A percentile compares a stretch with the other conserved stretches of the same genome.
These are phyloP conservation scores for Myxozyma nipponensis DNA, from an alignment of 805 yeast species.

Conservation along the genomic window DNA sequence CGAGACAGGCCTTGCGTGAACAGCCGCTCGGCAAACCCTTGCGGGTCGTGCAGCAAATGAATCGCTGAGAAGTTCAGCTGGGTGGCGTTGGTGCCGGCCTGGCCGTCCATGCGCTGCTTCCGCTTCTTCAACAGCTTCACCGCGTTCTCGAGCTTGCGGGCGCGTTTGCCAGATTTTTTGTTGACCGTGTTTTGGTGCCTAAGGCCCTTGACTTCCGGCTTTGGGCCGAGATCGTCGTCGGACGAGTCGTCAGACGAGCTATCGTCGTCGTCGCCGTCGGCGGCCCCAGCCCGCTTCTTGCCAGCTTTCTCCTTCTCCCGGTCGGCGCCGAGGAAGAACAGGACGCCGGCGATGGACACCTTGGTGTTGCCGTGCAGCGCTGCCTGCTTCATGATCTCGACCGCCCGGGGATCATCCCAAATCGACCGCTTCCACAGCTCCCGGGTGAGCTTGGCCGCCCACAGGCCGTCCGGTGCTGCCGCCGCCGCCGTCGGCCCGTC, in stretches of 20 bases:
- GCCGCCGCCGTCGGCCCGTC: constrained; percentile 33
- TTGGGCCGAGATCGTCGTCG: constrained; percentile 10
- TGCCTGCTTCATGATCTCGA: constrained; percentile 97
- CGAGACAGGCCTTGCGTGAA: constrained; percentile 69
- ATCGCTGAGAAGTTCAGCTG: constrained; percentile 91
- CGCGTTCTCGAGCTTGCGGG: constrained; percentile 74
- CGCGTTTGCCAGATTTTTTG: constrained; percentile 75
- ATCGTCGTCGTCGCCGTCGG: constrained; percentile 63
- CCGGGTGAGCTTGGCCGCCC: constrained; percentile 94
- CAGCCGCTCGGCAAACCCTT: constrained; percentile 88
- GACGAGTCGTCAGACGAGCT: constrained; percentile 43
- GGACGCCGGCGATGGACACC: constrained; percentile 84
- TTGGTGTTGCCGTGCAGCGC: constrained; percentile 83
- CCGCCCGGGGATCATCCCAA: constrained; percentile 96
- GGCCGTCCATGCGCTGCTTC: constrained; percentile 38
- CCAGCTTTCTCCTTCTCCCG: constrained; percentile 83
- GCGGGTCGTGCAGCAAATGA: constrained; percentile 93
- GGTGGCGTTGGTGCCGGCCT: constrained; percentile 46
- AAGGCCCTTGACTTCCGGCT: constrained; percentile 36
- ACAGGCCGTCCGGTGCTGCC: constrained; percentile 70
- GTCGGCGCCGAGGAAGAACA: constrained; percentile 92
- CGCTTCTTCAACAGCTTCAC: constrained; percentile 59
- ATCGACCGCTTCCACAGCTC: constrained; percentile 97
- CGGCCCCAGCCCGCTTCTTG: constrained; percentile 50
- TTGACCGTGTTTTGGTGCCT: constrained; percentile 80